Percentiles rank a stretch among this genome's conserved stretches.
These are phyloP conservation scores for Talaromyces sp. DNA, from an alignment of 2,329 filamentous ascomycete genomes.

Conservation along the genomic window DNA sequence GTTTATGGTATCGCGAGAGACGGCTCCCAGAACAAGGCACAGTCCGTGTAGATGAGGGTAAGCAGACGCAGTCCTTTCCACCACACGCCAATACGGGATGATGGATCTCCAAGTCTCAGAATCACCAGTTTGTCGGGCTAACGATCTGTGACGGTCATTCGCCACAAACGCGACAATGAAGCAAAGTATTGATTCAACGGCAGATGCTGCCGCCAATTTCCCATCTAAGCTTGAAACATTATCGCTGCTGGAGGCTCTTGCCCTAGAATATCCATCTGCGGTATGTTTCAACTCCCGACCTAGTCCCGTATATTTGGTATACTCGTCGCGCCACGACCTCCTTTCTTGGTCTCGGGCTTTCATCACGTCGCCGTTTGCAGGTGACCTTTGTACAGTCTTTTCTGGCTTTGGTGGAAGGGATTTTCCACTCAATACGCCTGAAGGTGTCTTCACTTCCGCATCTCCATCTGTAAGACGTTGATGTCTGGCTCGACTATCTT, in stretches of 20 bases:
- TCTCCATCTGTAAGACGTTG: conserved; percentile 43
- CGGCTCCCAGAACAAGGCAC: conserved; percentile 45
- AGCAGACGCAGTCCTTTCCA: conserved; percentile 36
- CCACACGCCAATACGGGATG: conserved; percentile 46
- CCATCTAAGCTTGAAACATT: conserved; percentile 30
- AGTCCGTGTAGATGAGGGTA: conserved; percentile 44
- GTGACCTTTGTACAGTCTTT: conserved; percentile 27
- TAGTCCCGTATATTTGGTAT: conserved; percentile 41
- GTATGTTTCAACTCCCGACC: conserved; percentile 48
- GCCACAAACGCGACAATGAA: conserved; percentile 48
- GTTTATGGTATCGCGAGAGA: conserved; percentile 47
- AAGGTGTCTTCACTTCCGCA: conserved; percentile 41
- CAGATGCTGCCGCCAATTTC: conserved; percentile 39
- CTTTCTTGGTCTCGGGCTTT: conserved; percentile 34
- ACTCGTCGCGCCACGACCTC: conserved; percentile 43
- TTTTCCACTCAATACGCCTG: conserved; percentile 28
- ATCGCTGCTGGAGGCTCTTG: conserved; percentile 24
- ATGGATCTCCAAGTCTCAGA: conserved; percentile 47
- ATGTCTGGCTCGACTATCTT: conserved; percentile 36
- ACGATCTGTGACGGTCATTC: conserved; percentile 39
- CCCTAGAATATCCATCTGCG: conserved; percentile 34
- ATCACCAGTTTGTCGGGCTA: conserved; percentile 37
- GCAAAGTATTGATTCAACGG: conserved; percentile 46
- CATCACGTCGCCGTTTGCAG: conserved; percentile 26
- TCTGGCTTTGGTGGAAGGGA: conserved; percentile 26